Evolutionary conservation across 164 flowering plant species (phyloP), one percentile per base, ranked within the genome.

Genomic region (Chimonanthus praecox): DNA sequence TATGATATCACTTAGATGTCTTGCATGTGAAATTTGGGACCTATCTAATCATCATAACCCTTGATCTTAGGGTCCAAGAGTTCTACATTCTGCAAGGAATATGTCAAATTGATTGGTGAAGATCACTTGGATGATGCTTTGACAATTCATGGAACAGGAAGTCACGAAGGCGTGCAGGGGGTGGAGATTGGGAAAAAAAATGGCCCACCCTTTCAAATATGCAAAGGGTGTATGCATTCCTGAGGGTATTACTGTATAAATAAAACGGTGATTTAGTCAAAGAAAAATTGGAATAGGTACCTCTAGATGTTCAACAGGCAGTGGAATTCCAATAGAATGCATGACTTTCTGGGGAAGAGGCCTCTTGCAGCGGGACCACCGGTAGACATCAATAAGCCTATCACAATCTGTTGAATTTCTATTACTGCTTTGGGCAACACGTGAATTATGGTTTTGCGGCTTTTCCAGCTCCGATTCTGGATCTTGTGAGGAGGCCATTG

Each of bases 301-400:
- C 99, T 96, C 97, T 54, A 96, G 70, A 76, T 91, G 79, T 21
- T 92, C 97, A 67, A 80, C 81, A 46, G 98, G 95, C 67, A 92
- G 77, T 3, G 99, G 99, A 49, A 96, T 85, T 58, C 98, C 99
- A 54, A 94, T 64, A 49, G 92, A 78, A 16, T 78, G 89, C 92
- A 94, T 90, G 51, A 81, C 78, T 74, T 86, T 88, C 82, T 94
- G 97, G 15, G 99, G 97, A 67, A 94, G 90, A 47, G 87, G 84
- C 80, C 84, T 91, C 89, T 91, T 96, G 79, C 98, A 90, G 4
- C 91, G 90, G 73, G 97, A 88, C 97, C 95, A 94, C 45, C 97
- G 85, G 71, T 90, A 96, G 45, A 79, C 87, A 85, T 96, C 97
- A 47, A 87, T 77, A 60, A 75, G 33, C 64, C 75, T 84, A 43